Evolutionary conservation across 2,329 filamentous ascomycete species (phyloP), one percentile per base, ranked within the genome.

Genomic region (Diaporthe citrichinensis): DNA sequence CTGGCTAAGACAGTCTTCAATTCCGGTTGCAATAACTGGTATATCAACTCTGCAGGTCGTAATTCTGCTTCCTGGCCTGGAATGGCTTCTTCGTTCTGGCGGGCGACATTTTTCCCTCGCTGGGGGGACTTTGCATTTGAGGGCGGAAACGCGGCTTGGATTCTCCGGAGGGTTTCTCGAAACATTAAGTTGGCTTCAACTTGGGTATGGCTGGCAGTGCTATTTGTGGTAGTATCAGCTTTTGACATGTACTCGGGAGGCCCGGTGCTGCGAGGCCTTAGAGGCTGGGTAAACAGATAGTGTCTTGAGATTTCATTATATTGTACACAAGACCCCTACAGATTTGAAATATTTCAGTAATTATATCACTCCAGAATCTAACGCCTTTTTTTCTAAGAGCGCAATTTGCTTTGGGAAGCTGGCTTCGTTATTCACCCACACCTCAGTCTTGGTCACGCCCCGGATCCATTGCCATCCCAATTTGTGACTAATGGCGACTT

Each of bases 11-110:
- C 81, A 0, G 84, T 86, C 4, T 86, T 84, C 68, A 75, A 80
- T 17, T 82, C 79, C 0, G 83, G 80, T 39, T 86, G 85, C 72
- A 83, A 81, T 25, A 86, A 86, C 76, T 86, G 84, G 85, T 86
- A 86, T 74, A 85, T 86, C 57, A 81, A 82, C 74, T 77, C 80
- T 8, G 78, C 79, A 31, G 84, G 85, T 0, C 80, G 83, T 4
- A 86, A 86, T 69, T 78, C 82, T 0, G 83, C 83, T 0, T 82
- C 80, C 0, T 84, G 82, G 81, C 83, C 83, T 1, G 80, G 80
- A 2, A 77, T 79, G 49, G 82, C 81, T 1, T 76, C 74, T 20
- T 77, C 76, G 12, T 83, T 79, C 75, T 83, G 82, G 81, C 10
- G 20, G 1, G 62, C 62, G 31, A 67, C 62, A 0, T 67, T 67